Conservation (phyloP, 805 yeast genomes). For the Priceomyces haplophilus region DNA sequence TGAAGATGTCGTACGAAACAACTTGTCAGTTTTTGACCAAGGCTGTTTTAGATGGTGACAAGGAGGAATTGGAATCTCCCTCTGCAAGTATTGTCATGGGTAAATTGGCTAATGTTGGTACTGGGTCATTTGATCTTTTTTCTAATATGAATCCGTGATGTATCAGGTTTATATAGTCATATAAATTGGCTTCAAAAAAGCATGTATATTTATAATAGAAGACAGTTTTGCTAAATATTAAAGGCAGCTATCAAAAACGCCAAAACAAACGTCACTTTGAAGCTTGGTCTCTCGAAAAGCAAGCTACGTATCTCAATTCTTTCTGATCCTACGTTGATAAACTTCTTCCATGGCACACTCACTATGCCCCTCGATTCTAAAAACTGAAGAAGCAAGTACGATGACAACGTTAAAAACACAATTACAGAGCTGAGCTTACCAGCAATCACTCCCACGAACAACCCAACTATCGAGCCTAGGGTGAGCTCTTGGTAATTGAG, state of each 20-base stretch:
- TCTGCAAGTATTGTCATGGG: conserved; percentile 93
- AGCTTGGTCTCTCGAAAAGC: conserved; percentile 58
- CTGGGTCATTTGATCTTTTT: conserved; percentile 88
- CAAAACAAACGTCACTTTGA: conserved; percentile 53
- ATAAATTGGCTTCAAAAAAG: background rate
- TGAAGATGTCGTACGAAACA: conserved; percentile 99
- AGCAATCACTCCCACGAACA: conserved; percentile 54
- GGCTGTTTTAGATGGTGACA: conserved; percentile 89
- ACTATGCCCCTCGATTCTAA: conserved; percentile 55
- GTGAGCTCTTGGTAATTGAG: conserved; percentile 62
- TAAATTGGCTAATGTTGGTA: conserved; percentile 85
- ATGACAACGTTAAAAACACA: conserved; percentile 47
- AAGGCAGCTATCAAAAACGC: conserved; percentile 60
- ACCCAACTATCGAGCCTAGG: conserved; percentile 61
- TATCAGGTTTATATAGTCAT: too few relatives aligned
- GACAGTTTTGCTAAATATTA: conserved; percentile 41
- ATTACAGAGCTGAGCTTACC: conserved; percentile 58
- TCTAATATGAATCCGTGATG: conserved; percentile 40
- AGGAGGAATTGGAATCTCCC: conserved; percentile 86
- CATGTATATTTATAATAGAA: conserved; percentile 3
- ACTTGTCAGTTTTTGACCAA: conserved; percentile 96
- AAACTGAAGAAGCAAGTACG: conserved; percentile 47
- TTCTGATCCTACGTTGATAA: conserved; percentile 30
- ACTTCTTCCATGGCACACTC: conserved; percentile 41
- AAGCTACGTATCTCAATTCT: conserved; percentile 47